Conservation (phyloP, 805 yeast genomes). For the Barnettozyma salicaria region DNA sequence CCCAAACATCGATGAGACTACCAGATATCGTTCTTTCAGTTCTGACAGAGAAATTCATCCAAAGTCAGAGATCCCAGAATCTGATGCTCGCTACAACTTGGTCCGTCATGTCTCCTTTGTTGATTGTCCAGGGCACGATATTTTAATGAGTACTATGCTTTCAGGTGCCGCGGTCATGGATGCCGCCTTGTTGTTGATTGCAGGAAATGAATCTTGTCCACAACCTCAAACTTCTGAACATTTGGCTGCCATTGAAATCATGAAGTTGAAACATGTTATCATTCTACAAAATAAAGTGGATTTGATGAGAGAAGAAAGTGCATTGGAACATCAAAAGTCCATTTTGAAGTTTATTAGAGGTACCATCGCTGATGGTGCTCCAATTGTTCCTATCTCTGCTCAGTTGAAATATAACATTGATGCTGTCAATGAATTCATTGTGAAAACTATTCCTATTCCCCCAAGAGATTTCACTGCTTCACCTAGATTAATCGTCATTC, state of each 20-base stretch:
- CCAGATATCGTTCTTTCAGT: constrained; percentile 89
- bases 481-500: constrained; percentile 92
- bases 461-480: constrained; percentile 89
- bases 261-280: constrained; percentile 95
- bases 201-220: constrained; percentile 99
- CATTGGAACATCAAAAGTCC: constrained; percentile 91
- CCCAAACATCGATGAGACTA: constrained; percentile 85
- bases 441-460: constrained; percentile 93
- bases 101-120: constrained; percentile 97
- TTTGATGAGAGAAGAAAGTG: constrained; percentile 95
- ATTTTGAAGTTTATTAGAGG: constrained; percentile 91
- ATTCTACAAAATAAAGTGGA: constrained; percentile 97
- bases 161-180: constrained; percentile 99
- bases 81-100: constrained; percentile 81
- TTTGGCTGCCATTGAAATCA: constrained; percentile 98
- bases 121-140: constrained; percentile 99
- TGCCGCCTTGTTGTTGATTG: constrained; percentile 92
- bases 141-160: constrained; percentile 99
- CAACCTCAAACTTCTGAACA: constrained; percentile 99
- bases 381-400: constrained; percentile 97
- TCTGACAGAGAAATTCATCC: constrained; percentile 95
- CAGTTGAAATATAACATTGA: constrained; percentile 98
- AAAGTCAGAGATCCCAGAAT: constrained; percentile 81
- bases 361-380: constrained; percentile 98
- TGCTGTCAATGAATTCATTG: constrained; percentile 96